These are phyloP conservation scores for Globisporangium yorkense DNA, from an alignment of 352 stramenopile genomes.

Conservation along the genomic window DNA sequence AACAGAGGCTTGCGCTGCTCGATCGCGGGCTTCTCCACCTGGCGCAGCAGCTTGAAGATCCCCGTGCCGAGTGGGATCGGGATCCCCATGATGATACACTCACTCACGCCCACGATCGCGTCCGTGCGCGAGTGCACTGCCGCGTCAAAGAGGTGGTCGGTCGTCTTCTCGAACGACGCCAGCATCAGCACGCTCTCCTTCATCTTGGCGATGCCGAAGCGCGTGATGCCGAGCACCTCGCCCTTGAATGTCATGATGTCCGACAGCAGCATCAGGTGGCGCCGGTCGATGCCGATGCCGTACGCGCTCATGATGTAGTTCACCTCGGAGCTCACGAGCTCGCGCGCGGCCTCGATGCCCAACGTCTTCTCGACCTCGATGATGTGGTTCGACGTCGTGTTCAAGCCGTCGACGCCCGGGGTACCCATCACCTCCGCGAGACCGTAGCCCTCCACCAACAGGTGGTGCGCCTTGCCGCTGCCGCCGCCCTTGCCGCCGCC, in stretches of 20 bases:
- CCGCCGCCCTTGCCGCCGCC: slow-evolving; percentile 46
- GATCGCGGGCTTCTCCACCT: slow-evolving; percentile 72
- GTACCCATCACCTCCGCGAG: slow-evolving; percentile 98
- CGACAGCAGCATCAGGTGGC: slow-evolving; percentile 98
- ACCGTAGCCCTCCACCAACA: slow-evolving; percentile 98
- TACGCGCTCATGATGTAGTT: slow-evolving; percentile 99
- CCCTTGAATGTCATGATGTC: slow-evolving; percentile 99
- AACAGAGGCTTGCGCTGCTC: slow-evolving; percentile 59
- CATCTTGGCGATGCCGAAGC: slow-evolving; percentile 99
- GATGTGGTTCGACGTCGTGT: slow-evolving; percentile 99
- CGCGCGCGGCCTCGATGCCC: slow-evolving; percentile 97
- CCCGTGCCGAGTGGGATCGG: slow-evolving; percentile 97
- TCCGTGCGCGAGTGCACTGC: slow-evolving; percentile 97
- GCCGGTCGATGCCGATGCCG: slow-evolving; percentile 97
- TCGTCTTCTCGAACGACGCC: slow-evolving; percentile 99
- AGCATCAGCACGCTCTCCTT: slow-evolving; percentile 99
- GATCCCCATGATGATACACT: slow-evolving; percentile 99
- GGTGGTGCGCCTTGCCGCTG: slow-evolving; percentile 84
- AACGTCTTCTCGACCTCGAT: slow-evolving; percentile 96
- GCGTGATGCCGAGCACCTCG: slow-evolving; percentile 86
- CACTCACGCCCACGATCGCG: slow-evolving; percentile 97
- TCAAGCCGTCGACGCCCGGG: slow-evolving; percentile 93
- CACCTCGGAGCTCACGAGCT: slow-evolving; percentile 97
- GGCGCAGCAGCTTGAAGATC: slow-evolving; percentile 94
- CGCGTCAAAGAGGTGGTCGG: slow-evolving; percentile 99